A percentile compares a stretch with the other conserved stretches of the same genome.
phyloP scores from a whole-genome alignment of 208 protist species.

The Angomonas ambiguus region DNA sequence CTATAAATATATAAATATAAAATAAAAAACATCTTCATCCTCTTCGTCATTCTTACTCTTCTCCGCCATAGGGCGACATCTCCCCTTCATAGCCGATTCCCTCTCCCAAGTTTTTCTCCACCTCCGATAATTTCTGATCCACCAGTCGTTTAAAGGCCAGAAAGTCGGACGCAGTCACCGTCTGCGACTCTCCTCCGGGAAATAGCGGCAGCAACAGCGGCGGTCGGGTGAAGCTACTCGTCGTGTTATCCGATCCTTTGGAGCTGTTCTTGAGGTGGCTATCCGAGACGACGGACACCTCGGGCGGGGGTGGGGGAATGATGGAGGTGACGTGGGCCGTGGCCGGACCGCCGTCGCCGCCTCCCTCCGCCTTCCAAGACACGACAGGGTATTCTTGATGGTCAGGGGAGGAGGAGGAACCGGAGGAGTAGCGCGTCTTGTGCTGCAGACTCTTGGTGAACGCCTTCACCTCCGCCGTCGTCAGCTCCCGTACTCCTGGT shows the following conservation, averaged over 20 bases:
- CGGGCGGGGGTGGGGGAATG: no score
- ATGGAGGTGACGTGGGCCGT: not conserved
- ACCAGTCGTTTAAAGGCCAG: constrained; percentile 37
- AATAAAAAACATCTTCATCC: no score
- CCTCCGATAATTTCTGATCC: constrained; percentile 9
- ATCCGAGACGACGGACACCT: no score
- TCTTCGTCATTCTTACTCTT: constrained; percentile 25
- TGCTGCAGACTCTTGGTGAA: not conserved
- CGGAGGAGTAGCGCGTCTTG: not conserved
- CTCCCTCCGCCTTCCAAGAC: no score
- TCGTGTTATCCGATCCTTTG: not conserved
- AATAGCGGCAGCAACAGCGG: constrained; percentile 36
- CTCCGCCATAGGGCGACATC: constrained; percentile 22
- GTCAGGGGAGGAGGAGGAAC: not conserved
- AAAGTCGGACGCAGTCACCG: constrained; percentile 34
- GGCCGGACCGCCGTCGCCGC: no score
- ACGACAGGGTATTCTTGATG: no score
- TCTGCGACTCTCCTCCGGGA: constrained; percentile 28
- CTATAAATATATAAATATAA: not conserved
- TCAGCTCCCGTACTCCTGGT: not conserved
- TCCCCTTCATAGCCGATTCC: constrained; percentile 29
- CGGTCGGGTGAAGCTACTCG: not conserved
- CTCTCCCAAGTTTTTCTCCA: not conserved
- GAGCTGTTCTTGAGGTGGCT: no score
- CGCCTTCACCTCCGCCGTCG: not conserved